phyloP scores from a whole-genome alignment of 345 rosid genomes.

The Psidium friedrichsthalianum region DNA sequence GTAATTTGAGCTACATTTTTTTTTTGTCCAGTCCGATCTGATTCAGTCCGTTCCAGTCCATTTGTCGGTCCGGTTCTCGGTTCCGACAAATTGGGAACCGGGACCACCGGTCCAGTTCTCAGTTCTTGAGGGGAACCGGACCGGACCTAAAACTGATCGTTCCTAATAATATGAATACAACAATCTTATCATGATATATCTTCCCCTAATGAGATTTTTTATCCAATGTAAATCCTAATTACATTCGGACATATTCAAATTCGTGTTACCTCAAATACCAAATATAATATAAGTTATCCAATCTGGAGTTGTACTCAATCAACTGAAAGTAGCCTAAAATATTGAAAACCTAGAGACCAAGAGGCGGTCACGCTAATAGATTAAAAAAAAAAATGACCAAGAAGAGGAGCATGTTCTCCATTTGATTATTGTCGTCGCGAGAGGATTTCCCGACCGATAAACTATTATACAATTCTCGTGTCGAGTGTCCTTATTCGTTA shows the following conservation, averaged over 20 bases:
- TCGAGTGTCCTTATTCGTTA: not conserved
- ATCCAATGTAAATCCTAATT: not conserved
- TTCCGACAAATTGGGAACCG: too few species aligned
- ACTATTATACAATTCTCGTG: not conserved
- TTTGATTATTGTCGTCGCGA: too few species aligned
- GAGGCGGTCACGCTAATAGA: not conserved
- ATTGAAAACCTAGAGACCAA: not conserved
- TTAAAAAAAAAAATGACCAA: too few species aligned
- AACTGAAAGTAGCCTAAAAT: not conserved
- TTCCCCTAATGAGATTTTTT: not conserved
- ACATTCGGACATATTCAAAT: rapidly evolving
- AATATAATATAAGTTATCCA: rapidly evolving
- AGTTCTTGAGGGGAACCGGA: too few species aligned
- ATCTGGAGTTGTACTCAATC: not conserved
- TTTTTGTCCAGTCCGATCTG: too few species aligned
- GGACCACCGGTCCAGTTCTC: too few species aligned
- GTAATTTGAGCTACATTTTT: too few species aligned
- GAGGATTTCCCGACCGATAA: not conserved
- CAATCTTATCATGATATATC: not conserved
- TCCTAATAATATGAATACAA: too few species aligned
- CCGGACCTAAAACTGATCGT: too few species aligned
- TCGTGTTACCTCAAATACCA: not conserved
- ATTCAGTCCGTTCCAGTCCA: too few species aligned
- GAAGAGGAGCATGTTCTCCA: too few species aligned
- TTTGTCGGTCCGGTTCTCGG: too few species aligned